Conservation (phyloP, 768 basidiomycete genomes). For the Hemileccinum rubropunctum region DNA sequence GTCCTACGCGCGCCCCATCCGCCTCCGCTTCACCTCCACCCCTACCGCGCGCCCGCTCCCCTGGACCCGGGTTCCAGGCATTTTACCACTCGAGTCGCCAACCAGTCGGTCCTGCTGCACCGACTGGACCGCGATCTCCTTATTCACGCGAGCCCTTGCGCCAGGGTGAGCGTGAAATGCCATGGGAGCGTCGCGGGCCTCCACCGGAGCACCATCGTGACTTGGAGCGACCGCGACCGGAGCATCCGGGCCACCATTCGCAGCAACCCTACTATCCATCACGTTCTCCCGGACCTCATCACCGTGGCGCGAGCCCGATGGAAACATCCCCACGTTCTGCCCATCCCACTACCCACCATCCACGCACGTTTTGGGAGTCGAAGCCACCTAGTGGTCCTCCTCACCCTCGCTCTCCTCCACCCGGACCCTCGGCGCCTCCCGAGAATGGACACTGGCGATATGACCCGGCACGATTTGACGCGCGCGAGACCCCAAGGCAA, state of each 20-base stretch:
- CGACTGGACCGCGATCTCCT: conserved; percentile 55
- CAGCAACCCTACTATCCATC: conserved; percentile 32
- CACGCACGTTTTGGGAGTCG: conserved; percentile 58
- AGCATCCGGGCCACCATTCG: conserved; percentile 33
- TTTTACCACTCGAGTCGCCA: conserved; percentile 48
- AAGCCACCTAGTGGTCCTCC: conserved; percentile 42
- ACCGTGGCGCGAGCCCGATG: conserved; percentile 48
- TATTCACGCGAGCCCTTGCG: conserved; percentile 54
- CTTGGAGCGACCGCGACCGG: conserved; percentile 48
- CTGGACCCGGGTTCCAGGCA: conserved; percentile 43
- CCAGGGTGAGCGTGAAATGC: conserved; percentile 47
- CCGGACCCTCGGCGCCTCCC: conserved; percentile 35
- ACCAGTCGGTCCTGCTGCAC: conserved; percentile 51
- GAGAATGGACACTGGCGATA: conserved; percentile 54
- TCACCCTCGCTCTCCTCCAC: conserved; percentile 32
- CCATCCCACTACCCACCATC: conserved; percentile 36
- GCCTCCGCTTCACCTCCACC: conserved; percentile 60
- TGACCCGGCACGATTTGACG: conserved; percentile 55
- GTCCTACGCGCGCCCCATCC: conserved; percentile 51
- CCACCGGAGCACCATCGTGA: conserved; percentile 46
- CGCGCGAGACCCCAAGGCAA: conserved; percentile 40
- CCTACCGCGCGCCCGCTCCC: conserved; percentile 50
- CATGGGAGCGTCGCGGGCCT: conserved; percentile 61
- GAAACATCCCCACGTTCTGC: conserved; percentile 60
- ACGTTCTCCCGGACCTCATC: conserved; percentile 38